Base-by-base conservation (phyloP, 2,329 filamentous ascomycete species). In the Aspergillus brasiliensis region DNA sequence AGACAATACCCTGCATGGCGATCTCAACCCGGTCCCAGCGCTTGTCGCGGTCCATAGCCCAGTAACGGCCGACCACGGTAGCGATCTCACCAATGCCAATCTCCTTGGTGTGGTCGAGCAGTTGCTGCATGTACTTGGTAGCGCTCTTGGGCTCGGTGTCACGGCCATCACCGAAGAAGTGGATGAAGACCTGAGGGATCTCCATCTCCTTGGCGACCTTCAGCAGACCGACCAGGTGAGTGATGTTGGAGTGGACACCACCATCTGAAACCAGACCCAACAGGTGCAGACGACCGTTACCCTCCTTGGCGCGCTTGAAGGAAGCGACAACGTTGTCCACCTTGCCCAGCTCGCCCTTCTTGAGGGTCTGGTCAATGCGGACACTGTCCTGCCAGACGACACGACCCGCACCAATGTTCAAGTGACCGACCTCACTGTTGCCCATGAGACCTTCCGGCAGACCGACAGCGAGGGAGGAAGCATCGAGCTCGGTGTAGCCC, bases 41-140 rank as follows among this genome's bases (percentile, higher is more conserved):
- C 91, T 98, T 98, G 79, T 99, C 95, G 69, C 95, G 93, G 83
- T 99, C 95, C 95, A 99, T 99, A 79, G 92, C 92, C 78, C 91
- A 99, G 88, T 98, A 99, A 69, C 94, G 88, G 62, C 95, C 95
- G 62, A 98, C 94, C 51, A 98, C 86, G 38, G 95, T 97, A 31
- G 91, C 94, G 66, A 99, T 86, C 79, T 97, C 85, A 67, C 94
- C 95, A 65, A 89, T 80, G 47, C 92, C 93, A 67, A 96, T 85
- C 77, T 98, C 91, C 80, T 95, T 88, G 66, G 86, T 86, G 69
- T 88, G 90, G 60, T 90, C 87, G 62, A 97, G 79, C 37, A 99
- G 84, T 75, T 93, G 86, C 79, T 97, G 83, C 87, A 99, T 88
- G 80, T 97, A 97, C 51, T 84, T 90, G 49, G 87, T 88, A 58